Evolutionary conservation across 106 monocot genomes (phyloP).

Genomic region (Gastrodia elata): DNA sequence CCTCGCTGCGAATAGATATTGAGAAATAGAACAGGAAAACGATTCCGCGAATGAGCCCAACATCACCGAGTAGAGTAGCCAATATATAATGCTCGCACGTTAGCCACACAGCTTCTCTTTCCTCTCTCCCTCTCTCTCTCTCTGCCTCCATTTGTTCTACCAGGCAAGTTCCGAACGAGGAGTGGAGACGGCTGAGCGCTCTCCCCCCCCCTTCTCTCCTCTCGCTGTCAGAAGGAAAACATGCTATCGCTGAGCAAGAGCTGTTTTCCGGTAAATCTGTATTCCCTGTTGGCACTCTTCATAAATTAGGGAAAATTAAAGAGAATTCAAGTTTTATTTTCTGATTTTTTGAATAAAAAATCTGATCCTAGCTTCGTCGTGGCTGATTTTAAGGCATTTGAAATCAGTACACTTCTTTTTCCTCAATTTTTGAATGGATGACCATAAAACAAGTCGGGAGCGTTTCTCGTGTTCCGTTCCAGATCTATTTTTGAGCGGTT

Average conservation of each 20-base stretch:
- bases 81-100: not conserved
- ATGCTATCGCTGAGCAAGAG: constrained; percentile 1
- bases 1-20: no score
- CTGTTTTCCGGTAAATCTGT: not conserved
- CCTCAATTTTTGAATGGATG: not conserved
- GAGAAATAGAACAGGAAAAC: no score
- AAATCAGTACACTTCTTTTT: not conserved
- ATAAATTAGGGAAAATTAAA: not conserved
- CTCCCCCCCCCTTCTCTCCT: not conserved
- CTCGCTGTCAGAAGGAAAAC: not conserved
- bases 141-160: not conserved
- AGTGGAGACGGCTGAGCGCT: not conserved
- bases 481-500: not conserved
- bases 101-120: not conserved
- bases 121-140: no score
- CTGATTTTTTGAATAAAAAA: no score
- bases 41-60: no score
- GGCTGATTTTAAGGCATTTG: not conserved
- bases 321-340: not conserved
- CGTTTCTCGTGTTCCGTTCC: not conserved
- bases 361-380: not conserved
- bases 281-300: no score
- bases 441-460: not conserved
- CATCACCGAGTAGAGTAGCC: no score
- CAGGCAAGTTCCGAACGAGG: not conserved